These are phyloP conservation scores for Piper betle DNA, from an alignment of 164 flowering plant genomes.

Conservation along the genomic window DNA sequence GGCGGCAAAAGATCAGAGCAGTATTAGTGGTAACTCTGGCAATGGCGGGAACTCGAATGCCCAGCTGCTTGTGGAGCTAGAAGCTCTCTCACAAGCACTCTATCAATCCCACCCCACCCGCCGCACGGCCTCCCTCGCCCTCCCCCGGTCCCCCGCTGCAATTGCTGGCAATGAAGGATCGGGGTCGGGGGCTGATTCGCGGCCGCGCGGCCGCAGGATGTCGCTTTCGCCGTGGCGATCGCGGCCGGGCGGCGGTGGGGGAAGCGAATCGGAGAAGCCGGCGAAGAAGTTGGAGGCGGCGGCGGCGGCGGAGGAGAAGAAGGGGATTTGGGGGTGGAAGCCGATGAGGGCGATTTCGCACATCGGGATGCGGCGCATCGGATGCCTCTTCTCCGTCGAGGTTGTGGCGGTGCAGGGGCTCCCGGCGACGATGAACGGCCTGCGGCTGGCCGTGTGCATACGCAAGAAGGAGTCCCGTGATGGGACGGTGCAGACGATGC, in stretches of 20 bases:
- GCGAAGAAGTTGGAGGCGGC: background rate
- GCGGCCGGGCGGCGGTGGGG: conserved; percentile 22
- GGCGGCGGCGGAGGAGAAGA: conserved; percentile 27
- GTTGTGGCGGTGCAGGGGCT: conserved; percentile 68
- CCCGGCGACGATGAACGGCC: conserved; percentile 89
- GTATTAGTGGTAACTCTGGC: background rate
- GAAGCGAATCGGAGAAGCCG: too few relatives aligned
- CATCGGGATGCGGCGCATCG: conserved; percentile 69
- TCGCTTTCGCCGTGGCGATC: conserved; percentile 88
- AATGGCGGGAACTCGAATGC: conserved; percentile 40
- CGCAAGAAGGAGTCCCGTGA: conserved; percentile 68
- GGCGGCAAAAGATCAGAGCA: background rate
- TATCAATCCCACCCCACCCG: conserved; percentile 47
- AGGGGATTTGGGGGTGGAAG: conserved; percentile 88
- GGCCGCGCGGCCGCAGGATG: conserved; percentile 42
- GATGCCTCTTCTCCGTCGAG: conserved; percentile 81
- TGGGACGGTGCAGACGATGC: conserved; percentile 89
- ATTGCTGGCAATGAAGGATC: conserved; percentile 2
- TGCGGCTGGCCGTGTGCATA: conserved; percentile 66
- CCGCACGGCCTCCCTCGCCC: conserved; percentile 75
- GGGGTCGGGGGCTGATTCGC: background rate
- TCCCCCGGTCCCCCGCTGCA: conserved; percentile 44
- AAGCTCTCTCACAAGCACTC: conserved; percentile 56
- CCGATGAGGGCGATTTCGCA: conserved; percentile 73
- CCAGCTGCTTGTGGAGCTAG: conserved; percentile 60